A percentile compares a stretch with the other conserved stretches of the same genome.
phyloP scores from a whole-genome alignment of 2,329 filamentous ascomycete species.

The Apiospora hydei region DNA sequence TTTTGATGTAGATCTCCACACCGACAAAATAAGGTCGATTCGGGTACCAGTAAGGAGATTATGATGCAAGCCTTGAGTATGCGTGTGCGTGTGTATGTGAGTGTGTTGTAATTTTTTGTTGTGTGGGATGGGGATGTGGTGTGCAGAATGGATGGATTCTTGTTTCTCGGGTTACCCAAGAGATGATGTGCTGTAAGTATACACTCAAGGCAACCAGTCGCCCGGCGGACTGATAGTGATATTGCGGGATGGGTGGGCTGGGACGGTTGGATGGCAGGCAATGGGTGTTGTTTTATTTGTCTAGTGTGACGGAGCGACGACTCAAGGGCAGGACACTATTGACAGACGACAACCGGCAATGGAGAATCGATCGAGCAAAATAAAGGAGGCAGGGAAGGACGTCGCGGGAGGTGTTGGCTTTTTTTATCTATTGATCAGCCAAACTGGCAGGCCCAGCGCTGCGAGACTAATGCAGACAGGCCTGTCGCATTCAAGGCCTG shows the following conservation, averaged over 20 bases:
- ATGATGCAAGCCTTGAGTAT: background rate
- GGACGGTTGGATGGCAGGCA: background rate
- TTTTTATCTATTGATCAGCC: background rate
- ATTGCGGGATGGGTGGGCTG: background rate
- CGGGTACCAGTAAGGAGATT: background rate
- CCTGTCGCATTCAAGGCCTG: background rate
- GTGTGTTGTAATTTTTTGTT: background rate
- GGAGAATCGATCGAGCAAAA: background rate
- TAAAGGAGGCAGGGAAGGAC: background rate
- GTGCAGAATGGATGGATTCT: background rate
- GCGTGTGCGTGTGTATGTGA: background rate
- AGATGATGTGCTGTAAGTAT: background rate
- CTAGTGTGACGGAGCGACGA: background rate
- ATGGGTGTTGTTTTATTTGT: background rate
- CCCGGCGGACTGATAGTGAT: background rate
- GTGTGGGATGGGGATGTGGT: background rate
- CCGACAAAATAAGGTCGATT: conserved; percentile 18
- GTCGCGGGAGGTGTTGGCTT: background rate
- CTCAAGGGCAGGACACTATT: background rate
- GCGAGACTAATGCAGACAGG: background rate
- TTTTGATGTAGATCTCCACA: conserved; percentile 21
- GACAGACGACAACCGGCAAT: conserved; percentile 1
- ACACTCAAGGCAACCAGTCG: background rate
- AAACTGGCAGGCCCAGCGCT: background rate
- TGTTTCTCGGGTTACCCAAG: background rate